A percentile compares a stretch with the other conserved stretches of the same genome.
Evolutionary conservation across 345 rosid species (phyloP).

Genomic region (Melastoma malabathricum): DNA sequence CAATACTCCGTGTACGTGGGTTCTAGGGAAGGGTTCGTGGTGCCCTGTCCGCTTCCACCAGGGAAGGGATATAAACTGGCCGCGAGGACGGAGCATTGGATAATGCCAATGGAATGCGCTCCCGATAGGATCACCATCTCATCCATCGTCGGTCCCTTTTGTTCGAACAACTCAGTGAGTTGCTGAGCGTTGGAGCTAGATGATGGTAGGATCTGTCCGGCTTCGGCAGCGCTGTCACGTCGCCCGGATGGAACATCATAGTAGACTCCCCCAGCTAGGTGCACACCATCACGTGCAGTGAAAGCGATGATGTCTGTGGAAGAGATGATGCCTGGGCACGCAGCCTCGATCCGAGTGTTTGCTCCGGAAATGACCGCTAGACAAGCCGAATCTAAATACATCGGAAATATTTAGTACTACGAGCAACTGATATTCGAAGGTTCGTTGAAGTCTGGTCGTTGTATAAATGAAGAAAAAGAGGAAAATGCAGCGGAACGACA

Average conservation of each 20-base stretch:
- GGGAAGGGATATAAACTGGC: too few species aligned
- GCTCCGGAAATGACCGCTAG: too few species aligned
- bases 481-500: too few species aligned
- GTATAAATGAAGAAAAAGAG: too few species aligned
- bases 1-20: too few species aligned
- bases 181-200: conserved; percentile 13
- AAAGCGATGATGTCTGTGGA: conserved; percentile 44
- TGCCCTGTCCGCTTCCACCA: too few species aligned
- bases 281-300: conserved; percentile 26
- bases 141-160: conserved; percentile 26
- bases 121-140: conserved; percentile 45
- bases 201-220: conserved; percentile 16
- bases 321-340: conserved; percentile 26
- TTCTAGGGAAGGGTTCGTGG: too few species aligned
- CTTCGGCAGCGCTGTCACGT: conserved; percentile 17
- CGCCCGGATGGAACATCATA: conserved; percentile 28
- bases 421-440: too few species aligned
- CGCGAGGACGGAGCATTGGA: conserved; percentile 30
- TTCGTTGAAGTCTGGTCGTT: too few species aligned
- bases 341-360: conserved; percentile 22
- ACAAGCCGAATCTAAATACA: too few species aligned
- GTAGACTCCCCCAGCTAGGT: conserved; percentile 12
- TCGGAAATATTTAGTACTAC: too few species aligned
- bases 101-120: conserved; percentile 31
- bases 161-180: conserved; percentile 12